These are phyloP conservation scores for Glycine tomentella DNA, from an alignment of 306 rosid species.

Conservation along the genomic window DNA sequence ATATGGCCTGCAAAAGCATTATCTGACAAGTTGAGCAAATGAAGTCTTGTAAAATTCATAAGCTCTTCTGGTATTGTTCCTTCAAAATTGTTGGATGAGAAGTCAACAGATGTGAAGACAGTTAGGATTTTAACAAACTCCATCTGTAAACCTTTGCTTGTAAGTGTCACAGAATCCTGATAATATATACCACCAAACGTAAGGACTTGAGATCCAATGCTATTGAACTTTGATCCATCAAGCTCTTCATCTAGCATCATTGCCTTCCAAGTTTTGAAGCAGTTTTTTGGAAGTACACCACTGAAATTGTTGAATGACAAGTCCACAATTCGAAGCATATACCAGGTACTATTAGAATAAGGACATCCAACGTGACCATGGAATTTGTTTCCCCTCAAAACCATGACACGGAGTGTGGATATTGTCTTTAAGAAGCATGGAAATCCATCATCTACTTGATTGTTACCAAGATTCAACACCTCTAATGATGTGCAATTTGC, in stretches of 20 bases:
- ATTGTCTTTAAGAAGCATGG: constrained; percentile 44
- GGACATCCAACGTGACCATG: constrained; percentile 45
- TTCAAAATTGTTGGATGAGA: constrained; percentile 47
- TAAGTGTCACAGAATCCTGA: constrained; percentile 46
- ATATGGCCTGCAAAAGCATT: constrained; percentile 50
- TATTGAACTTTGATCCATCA: neutral
- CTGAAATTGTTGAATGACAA: constrained; percentile 56
- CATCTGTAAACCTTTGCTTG: constrained; percentile 40
- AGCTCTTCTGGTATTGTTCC: constrained; percentile 58
- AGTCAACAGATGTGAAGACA: constrained; percentile 47
- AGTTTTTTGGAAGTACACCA: constrained; percentile 35
- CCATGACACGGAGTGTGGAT: constrained; percentile 47
- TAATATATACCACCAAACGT: constrained; percentile 2
- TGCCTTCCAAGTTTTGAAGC: constrained; percentile 47
- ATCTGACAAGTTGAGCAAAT: constrained; percentile 47
- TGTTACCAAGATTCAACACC: constrained; percentile 52
- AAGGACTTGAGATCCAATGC: neutral
- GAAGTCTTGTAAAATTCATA: constrained; percentile 36
- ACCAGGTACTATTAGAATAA: constrained; percentile 17
- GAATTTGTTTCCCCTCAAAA: constrained; percentile 49
- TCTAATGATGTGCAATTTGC: constrained; percentile 39
- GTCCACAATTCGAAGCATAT: constrained; percentile 54
- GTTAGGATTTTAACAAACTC: constrained; percentile 39
- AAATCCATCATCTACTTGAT: constrained; percentile 13
- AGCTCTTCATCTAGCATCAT: constrained; percentile 27